Percentiles rank a stretch among this genome's conserved stretches.
phyloP scores from a whole-genome alignment of 2,329 filamentous ascomycete genomes.

The Teratosphaeria viscida region DNA sequence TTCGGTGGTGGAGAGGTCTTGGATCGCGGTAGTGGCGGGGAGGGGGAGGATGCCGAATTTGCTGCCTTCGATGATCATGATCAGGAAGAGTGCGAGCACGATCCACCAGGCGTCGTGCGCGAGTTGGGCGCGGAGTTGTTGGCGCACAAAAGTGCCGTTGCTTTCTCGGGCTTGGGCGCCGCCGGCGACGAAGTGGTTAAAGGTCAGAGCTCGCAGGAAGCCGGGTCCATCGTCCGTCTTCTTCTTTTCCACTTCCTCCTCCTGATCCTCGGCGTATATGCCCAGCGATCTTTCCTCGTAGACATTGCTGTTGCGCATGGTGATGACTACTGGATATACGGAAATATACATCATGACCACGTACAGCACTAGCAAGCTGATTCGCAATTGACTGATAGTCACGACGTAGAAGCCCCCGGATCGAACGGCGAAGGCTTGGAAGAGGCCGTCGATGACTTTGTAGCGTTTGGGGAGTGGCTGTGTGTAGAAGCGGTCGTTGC shows the following conservation, averaged over 20 bases:
- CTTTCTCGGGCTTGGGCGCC: constrained; percentile 8
- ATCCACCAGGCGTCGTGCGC: constrained; percentile 38
- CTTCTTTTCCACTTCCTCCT: constrained; percentile 3
- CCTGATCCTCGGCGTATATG: constrained; percentile 38
- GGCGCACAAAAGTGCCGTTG: constrained; percentile 29
- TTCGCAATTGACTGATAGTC: constrained; percentile 36
- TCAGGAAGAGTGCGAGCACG: constrained; percentile 34
- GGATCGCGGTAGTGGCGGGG: background rate
- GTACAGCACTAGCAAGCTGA: constrained; percentile 48
- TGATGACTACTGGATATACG: constrained; percentile 51
- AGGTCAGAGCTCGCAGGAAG: constrained; percentile 5
- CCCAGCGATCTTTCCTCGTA: constrained; percentile 54
- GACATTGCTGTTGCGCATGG: constrained; percentile 49
- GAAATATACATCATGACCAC: constrained; percentile 58
- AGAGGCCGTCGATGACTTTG: constrained; percentile 46
- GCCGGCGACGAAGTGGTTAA: constrained; percentile 7
- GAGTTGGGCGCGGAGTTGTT: constrained; percentile 38
- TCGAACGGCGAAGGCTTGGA: constrained; percentile 46
- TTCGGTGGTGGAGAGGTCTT: background rate
- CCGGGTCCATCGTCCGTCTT: constrained; percentile 1
- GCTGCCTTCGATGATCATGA: constrained; percentile 34
- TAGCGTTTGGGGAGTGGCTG: constrained; percentile 32
- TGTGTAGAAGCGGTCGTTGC: constrained; percentile 39
- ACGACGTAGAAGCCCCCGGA: constrained; percentile 43
- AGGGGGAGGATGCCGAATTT: constrained; percentile 18